Evolutionary conservation across 257 asterid genomes (phyloP), one percentile per base, ranked within the genome.

Genomic region (Petunia axillaris): DNA sequence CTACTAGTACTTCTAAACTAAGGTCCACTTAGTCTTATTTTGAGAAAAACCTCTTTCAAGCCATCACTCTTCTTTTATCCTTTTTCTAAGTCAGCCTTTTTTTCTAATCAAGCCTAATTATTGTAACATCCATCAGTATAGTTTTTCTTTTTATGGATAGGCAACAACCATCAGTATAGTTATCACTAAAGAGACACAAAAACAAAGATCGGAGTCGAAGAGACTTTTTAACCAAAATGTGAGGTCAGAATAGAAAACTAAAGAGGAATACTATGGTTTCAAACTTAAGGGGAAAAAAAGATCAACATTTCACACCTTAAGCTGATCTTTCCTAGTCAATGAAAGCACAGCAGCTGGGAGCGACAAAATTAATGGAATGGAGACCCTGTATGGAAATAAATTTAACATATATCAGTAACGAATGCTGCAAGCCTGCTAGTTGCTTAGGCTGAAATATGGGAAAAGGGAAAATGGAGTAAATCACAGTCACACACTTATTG

Each of bases 341-440:
- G 99, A 95, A 80, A 92, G 87, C 79, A 95, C 97, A 78, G 97
- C 85, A 68, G 95, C 87, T 14, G 97, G 97, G 81, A 92, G 89
- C 68, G 98, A 95, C 80, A 91, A 85, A 85, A 95, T 90, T 87
- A 95, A 87, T 76, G 99, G 99, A 85, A 87, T 64, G 10, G 93
- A 89, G 65, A 91, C 91, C 92, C 99, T 95, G 93, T 43, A 85
- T 67, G 57, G 36, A 66, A 78, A 63, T 81, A 84, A 84, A 64
- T 14, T 76, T 64, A 80, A 79, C 57, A 79, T 78, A 43, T 10
- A 71, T 1, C 10, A 71, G 77, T 25, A 71, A 71, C 2, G 44
- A 71, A 48, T 25, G 35, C 35, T 48, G 77, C 25, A 46, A 35
- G 11, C 60, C 60, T 71, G 60, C 39, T 2, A 35, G 60, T 43